These are phyloP conservation scores for Chloris gayana DNA, from an alignment of 176 grass and related monocot genomes.

Conservation along the genomic window DNA sequence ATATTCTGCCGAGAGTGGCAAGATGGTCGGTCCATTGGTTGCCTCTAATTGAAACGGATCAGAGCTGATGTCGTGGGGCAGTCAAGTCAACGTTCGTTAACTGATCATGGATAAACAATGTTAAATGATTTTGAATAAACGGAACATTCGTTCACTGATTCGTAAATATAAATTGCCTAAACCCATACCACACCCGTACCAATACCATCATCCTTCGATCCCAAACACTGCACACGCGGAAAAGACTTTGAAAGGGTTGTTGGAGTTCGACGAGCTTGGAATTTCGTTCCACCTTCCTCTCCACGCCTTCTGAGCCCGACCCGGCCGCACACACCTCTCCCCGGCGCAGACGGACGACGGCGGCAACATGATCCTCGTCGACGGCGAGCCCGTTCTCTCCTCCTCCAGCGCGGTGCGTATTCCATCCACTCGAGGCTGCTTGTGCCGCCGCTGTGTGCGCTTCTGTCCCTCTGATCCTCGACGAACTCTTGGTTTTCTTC, in stretches of 20 bases:
- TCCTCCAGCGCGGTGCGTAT: constrained; percentile 4
- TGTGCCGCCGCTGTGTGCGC: neutral
- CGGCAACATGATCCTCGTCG: constrained; percentile 72
- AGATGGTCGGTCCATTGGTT: too few relatives aligned
- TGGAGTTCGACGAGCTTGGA: neutral
- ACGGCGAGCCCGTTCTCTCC: constrained; percentile 50
- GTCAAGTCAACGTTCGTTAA: neutral
- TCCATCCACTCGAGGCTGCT: too few relatives aligned
- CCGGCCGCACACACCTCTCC: neutral
- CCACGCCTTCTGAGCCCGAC: neutral
- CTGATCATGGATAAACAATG: neutral
- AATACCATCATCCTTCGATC: neutral
- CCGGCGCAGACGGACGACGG: neutral
- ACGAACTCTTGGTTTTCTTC: neutral
- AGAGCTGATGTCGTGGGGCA: too few relatives aligned
- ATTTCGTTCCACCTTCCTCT: neutral
- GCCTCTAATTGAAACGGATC: too few relatives aligned
- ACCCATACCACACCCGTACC: too few relatives aligned
- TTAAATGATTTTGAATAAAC: neutral
- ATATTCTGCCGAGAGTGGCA: too few relatives aligned
- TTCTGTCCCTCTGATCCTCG: constrained; percentile 17
- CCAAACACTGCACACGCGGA: too few relatives aligned
- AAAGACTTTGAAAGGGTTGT: neutral
- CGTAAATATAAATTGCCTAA: neutral
- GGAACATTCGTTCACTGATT: neutral